Base-by-base conservation (phyloP, 257 asterid species). In the Nicotiana otophora region DNA sequence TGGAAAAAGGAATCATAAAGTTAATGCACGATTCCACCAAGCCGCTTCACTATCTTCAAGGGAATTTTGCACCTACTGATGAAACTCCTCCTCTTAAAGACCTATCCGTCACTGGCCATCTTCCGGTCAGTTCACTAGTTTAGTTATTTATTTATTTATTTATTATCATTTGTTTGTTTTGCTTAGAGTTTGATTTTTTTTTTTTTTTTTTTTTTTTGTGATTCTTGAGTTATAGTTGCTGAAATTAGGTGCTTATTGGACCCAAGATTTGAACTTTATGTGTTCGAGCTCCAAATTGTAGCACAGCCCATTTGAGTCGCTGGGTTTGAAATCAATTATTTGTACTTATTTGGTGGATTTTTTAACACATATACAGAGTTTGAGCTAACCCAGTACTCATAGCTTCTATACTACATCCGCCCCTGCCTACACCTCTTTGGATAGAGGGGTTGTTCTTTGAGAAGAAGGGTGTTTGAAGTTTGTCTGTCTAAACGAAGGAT, bases 71-170 rank as follows among this genome's bases (percentile, higher is more conserved):
- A 46, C 98, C 99, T 65, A 42, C 64, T 63, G 92, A 93, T 55
- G 99, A 96, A 86, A 92, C 98, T 70, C 93, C 98, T 57, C 99
- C 98, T 58, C 87, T 86, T 57, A 76, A 84, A 53, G 97, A 92
- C 81, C 97, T 96, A 55, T 87, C 89, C 1, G 91, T 94, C 16
- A 84, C 36, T 12, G 99, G 99, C 11, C 88, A 87, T 51, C 93
- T 96, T 3, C 99, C 98, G 51, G 99, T 96, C 83, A 90, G 98
- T 86, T 55, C 48, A 11, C 31, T 33, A 7, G 34, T 5, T 26
- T 4, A 6, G 72, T 30, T 31, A 34, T 33, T 33, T 31, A 12
- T 3, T 30, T 31, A 34, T 33, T 33, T 31, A 12, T 3, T 53
- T 53, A 36, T 36, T n/a, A 7, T 42, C 48, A 7, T 42, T 42